Conservation (phyloP, 495 filamentous ascomycete species). For the Neurospora sublineolata region DNA sequence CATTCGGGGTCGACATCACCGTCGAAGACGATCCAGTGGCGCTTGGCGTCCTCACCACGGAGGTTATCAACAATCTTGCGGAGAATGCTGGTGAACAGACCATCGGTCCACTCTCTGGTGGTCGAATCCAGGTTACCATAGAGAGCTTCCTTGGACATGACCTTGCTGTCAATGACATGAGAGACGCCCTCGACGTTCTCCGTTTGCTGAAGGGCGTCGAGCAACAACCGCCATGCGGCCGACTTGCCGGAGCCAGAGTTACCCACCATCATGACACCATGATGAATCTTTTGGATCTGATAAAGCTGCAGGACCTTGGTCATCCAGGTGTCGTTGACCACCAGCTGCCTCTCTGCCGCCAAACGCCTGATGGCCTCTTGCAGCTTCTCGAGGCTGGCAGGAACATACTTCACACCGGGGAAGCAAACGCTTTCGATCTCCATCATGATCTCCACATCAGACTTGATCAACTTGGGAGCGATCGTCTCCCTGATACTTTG, state of each 20-base stretch:
- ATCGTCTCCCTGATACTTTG: conserved; percentile 98
- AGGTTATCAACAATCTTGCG: conserved; percentile 98
- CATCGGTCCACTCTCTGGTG: conserved; percentile 96
- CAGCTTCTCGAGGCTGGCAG: conserved; percentile 70
- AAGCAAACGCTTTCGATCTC: conserved; percentile 76
- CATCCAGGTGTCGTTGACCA: conserved; percentile 91
- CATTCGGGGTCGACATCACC: conserved; percentile 98
- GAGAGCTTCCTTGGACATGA: conserved; percentile 97
- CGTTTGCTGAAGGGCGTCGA: conserved; percentile 81
- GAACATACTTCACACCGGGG: conserved; percentile 84
- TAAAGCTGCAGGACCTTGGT: conserved; percentile 91
- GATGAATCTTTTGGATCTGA: conserved; percentile 94
- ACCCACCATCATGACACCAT: conserved; percentile 99
- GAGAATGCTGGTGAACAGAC: conserved; percentile 93
- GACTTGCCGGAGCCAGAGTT: conserved; percentile 93
- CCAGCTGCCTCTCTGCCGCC: conserved; percentile 68
- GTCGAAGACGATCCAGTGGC: conserved; percentile 99
- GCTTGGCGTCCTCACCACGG: conserved; percentile 87
- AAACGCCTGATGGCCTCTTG: conserved; percentile 71
- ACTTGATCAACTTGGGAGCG: conserved; percentile 86
- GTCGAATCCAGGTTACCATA: conserved; percentile 94
- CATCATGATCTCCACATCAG: conserved; percentile 81
- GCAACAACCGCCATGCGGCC: conserved; percentile 83
- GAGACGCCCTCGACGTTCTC: conserved; percentile 88
- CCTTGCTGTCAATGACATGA: conserved; percentile 97